Percentiles rank a stretch among this genome's conserved stretches.
Conservation (phyloP, 192 early-diverging fungal genomes). For the Allomyces arbusculus region DNA sequence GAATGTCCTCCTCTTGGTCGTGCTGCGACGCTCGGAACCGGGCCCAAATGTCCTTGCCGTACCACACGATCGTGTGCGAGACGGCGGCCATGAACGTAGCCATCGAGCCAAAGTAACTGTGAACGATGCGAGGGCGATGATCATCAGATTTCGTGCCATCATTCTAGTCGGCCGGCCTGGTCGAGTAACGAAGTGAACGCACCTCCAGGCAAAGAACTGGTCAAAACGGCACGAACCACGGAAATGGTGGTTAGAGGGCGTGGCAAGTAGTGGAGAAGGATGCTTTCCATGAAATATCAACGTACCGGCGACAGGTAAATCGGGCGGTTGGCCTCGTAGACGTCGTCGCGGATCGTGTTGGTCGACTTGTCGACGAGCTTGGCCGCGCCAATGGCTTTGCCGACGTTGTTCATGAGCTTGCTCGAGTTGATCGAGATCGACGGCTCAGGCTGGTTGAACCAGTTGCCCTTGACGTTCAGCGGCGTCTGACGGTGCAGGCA, state of each 20-base stretch:
- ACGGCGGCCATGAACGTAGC: conserved; percentile 32
- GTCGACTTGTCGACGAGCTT: conserved; percentile 12
- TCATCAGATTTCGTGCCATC: no score
- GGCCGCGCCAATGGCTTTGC: conserved; percentile 9
- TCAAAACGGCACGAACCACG: no score
- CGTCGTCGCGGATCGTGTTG: conserved; percentile 14
- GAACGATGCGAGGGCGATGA: no score
- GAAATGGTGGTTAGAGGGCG: no score
- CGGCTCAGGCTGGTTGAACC: conserved; percentile 18
- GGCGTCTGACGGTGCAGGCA: conserved; percentile 9
- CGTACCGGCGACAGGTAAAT: conserved; percentile 25
- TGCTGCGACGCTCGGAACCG: conserved; percentile 20
- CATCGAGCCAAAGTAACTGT: conserved; percentile 21
- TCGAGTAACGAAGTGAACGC: no score
- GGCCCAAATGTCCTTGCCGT: conserved; percentile 30
- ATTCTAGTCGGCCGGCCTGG: no score
- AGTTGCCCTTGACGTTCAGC: conserved; percentile 21
- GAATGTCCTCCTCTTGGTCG: conserved; percentile 32
- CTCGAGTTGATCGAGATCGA: conserved; percentile 19
- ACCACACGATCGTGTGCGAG: conserved; percentile 35
- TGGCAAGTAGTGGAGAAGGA: no score
- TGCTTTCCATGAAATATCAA: not conserved
- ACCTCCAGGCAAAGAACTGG: no score
- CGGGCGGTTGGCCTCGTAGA: conserved; percentile 23
- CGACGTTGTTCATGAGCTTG: conserved; percentile 9